Percentiles rank a stretch among this genome's conserved stretches.
These are phyloP conservation scores for Cercospora sesami DNA, from an alignment of 2,329 filamentous ascomycete species.

Conservation along the genomic window DNA sequence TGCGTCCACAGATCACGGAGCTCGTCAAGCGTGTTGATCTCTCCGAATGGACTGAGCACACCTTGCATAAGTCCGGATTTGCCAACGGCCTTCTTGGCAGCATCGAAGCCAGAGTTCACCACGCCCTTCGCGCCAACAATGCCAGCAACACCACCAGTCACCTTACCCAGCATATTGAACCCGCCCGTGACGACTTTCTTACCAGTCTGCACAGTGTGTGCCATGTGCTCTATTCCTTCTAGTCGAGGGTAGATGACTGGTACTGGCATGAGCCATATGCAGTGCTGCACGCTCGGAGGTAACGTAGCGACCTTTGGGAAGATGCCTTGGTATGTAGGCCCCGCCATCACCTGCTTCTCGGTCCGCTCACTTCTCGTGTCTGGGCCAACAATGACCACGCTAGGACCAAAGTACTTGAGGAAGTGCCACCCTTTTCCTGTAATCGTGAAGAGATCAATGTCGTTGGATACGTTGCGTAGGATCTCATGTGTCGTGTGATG, in stretches of 20 bases:
- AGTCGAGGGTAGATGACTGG: conserved; percentile 87
- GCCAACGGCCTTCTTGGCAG: conserved; percentile 94
- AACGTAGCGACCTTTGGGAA: conserved; percentile 93
- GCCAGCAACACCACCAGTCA: conserved; percentile 90
- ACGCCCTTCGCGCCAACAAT: conserved; percentile 94
- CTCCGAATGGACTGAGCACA: conserved; percentile 92
- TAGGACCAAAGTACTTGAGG: conserved; percentile 91
- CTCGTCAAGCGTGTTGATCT: conserved; percentile 92
- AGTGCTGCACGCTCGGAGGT: conserved; percentile 91
- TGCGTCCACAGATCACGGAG: conserved; percentile 97
- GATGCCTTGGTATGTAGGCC: conserved; percentile 93
- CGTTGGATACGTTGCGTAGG: conserved; percentile 81
- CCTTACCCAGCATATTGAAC: conserved; percentile 93
- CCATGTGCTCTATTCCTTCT: conserved; percentile 87
- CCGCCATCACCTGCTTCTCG: conserved; percentile 87
- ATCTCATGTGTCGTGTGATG: conserved; percentile 96
- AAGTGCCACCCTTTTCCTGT: conserved; percentile 99
- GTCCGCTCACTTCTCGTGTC: conserved; percentile 92
- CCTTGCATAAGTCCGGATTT: conserved; percentile 95
- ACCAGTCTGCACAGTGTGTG: conserved; percentile 85
- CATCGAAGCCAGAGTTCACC: conserved; percentile 87
- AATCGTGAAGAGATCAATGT: conserved; percentile 91
- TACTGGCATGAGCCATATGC: conserved; percentile 92
- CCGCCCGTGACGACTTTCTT: conserved; percentile 96
- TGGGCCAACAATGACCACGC: conserved; percentile 82